phyloP scores from a whole-genome alignment of 768 basidiomycete genomes.

The Macrocybe gigantea region DNA sequence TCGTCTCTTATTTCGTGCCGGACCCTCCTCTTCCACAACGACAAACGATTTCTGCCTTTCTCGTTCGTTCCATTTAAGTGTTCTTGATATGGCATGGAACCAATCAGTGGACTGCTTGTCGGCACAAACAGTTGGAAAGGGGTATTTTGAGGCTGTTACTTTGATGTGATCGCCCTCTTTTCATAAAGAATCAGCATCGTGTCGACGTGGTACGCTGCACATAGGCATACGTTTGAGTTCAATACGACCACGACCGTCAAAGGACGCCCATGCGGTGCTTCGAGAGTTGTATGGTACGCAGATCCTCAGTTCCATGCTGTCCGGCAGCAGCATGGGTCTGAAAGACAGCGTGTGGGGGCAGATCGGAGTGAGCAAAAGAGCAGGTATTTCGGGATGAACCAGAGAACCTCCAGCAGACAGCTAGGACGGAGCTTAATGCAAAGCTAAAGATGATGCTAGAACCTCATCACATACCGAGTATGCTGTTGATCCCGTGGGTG shows the following conservation, averaged over 20 bases:
- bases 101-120: slow-evolving; percentile 98
- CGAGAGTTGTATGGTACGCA: slow-evolving; percentile 99
- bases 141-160: slow-evolving; percentile 93
- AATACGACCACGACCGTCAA: slow-evolving; percentile 94
- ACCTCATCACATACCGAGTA: slow-evolving; percentile 70
- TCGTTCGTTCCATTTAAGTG: slow-evolving; percentile 98
- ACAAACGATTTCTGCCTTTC: slow-evolving; percentile 99
- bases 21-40: slow-evolving; percentile 91
- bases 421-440: slow-evolving; percentile 22
- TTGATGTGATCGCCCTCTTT: slow-evolving; percentile 99
- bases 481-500: slow-evolving; percentile 97
- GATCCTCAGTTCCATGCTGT: slow-evolving; percentile 96
- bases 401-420: slow-evolving; percentile 97
- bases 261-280: slow-evolving; percentile 98
- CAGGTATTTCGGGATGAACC: slow-evolving; percentile 96
- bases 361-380: slow-evolving; percentile 93
- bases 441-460: slow-evolving; percentile 5
- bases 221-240: slow-evolving; percentile 82
- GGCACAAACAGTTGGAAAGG: slow-evolving; percentile 97
- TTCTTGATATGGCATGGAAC: slow-evolving; percentile 96
- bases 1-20: slow-evolving; percentile 32
- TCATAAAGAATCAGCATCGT: slow-evolving; percentile 7
- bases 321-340: slow-evolving; percentile 96
- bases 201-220: background rate
- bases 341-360: slow-evolving; percentile 98